Evolutionary conservation across 345 rosid species (phyloP), one percentile per base, ranked within the genome.

Genomic region (Moricandia moricandioides): DNA sequence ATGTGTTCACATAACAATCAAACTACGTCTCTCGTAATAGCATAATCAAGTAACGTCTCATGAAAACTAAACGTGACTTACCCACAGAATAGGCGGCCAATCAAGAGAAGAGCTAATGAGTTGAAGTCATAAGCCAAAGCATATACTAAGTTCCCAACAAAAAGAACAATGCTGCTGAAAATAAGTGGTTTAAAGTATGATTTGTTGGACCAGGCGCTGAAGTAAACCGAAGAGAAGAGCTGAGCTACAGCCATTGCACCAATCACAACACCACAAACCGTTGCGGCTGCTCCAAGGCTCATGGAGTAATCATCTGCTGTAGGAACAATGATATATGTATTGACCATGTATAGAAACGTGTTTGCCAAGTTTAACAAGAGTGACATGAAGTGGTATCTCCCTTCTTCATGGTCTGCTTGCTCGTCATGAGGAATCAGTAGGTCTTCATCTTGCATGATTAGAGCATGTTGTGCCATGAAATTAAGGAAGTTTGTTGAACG

Each of bases 171-270:
- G 62, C 93, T 94, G 85, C 98, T 94, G 49, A 94, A 90, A 49
- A 94, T 80, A 60, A 94, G 96, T 76, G 98, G 97, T 69, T 69
- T 85, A 87, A 86, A 91, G 88, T 94, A 94, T 6, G 97, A 94
- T 74, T 77, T 88, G 62, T 94, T 94, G 55, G 98, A 94, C 96
- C 97, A 94, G 6, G 96, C 97, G 75, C 98, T 94, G 64, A 91
- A 90, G 78, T 94, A 94, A 68, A 91, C 93, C 0, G 97, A 94
- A 69, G 98, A 94, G 80, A 94, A 94, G 79, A 91, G 84, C 80
- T 94, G 97, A 10, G 98, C 98, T 62, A 90, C 89, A 18, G 97
- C 98, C 97, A 94, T 91, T 57, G 98, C 84, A 61, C 98, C 97
- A 65, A 94, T 91, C 21, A 94, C 96, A 79, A 91, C 34, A 79